A percentile compares a stretch with the other conserved stretches of the same genome.
Evolutionary conservation across 2,329 filamentous ascomycete genomes (phyloP).

Genomic region (Cladosporium sp.): DNA sequence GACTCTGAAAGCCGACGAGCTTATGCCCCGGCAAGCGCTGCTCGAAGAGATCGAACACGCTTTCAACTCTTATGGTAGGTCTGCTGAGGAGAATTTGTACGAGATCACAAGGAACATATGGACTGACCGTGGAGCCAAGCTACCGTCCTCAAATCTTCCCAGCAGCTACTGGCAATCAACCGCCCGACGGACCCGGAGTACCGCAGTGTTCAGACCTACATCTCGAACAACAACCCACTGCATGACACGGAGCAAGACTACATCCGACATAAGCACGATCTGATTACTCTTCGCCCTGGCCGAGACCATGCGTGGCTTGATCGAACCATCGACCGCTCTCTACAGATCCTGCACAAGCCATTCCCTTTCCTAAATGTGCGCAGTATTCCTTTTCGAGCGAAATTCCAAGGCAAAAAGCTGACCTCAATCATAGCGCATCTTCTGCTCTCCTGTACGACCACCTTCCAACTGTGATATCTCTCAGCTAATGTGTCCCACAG

Average conservation of each 20-base stretch:
- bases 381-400: no score
- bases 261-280: slow-evolving; percentile 42
- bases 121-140: background rate
- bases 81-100: background rate
- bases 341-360: slow-evolving; percentile 20
- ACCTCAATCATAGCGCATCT: background rate
- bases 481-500: background rate
- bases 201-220: background rate
- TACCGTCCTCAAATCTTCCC: background rate
- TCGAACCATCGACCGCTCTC: slow-evolving; percentile 32
- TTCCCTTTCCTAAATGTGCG: slow-evolving; percentile 9
- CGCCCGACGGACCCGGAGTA: background rate
- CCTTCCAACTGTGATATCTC: no score
- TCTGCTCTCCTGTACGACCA: slow-evolving; percentile 3
- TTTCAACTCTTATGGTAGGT: slow-evolving; percentile 21
- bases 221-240: slow-evolving; percentile 29
- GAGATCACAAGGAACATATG: background rate
- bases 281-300: slow-evolving; percentile 41
- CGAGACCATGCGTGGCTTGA: slow-evolving; percentile 46
- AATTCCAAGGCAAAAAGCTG: background rate
- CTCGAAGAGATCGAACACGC: slow-evolving; percentile 16
- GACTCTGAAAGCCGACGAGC: slow-evolving; percentile 21
- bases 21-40: background rate
- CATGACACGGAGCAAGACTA: slow-evolving; percentile 33
- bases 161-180: background rate